Evolutionary conservation across 306 rosid genomes (phyloP), one percentile per base, ranked within the genome.

Genomic region (Acmispon strigosus): DNA sequence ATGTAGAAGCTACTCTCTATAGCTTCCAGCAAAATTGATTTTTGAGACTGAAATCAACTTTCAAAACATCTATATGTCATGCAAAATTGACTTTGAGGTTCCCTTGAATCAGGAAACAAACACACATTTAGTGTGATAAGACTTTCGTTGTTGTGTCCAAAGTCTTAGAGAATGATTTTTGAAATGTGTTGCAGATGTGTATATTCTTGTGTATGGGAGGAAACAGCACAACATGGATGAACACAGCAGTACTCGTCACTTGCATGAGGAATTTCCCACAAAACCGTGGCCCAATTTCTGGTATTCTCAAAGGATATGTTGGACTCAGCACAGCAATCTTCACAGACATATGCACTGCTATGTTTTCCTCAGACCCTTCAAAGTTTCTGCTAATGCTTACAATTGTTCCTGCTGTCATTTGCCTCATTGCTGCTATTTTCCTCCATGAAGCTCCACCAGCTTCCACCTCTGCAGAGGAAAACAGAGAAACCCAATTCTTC

Each of bases 211-310:
- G 89, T 48, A 8, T 82, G 59, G 89, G 86, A 0, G 84, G 84
- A 11, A 85, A 85, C 73, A 82, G 86, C 66, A 43, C 84, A 68
- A 82, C 89, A 2, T 81, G 76, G 84, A 76, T 81, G 84, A 76
- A 76, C 67, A 81, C 81, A n/a, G 78, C 84, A 9, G 84, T 85
- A 16, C 78, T 85, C 4, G 86, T 85, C 16, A 85, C 86, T 1
- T 81, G 84, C 54, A 79, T 82, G 56, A 82, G 86, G 16, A 85
- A 73, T 52, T 82, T 82, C 11, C 61, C 76, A 0, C 18, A 79
- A 24, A 79, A 82, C n/a, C 73, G 89, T 1, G 86, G 86, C 2
- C 86, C 86, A 0, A 76, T 82, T 69, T 72, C 84, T 2, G 86
- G 89, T 2, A 85, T 85, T 62, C 80, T 76, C 7, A 85, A 82